Evolutionary conservation across 805 yeast genomes (phyloP), one percentile per base, ranked within the genome.

Genomic region (Kodamaea laetipori): DNA sequence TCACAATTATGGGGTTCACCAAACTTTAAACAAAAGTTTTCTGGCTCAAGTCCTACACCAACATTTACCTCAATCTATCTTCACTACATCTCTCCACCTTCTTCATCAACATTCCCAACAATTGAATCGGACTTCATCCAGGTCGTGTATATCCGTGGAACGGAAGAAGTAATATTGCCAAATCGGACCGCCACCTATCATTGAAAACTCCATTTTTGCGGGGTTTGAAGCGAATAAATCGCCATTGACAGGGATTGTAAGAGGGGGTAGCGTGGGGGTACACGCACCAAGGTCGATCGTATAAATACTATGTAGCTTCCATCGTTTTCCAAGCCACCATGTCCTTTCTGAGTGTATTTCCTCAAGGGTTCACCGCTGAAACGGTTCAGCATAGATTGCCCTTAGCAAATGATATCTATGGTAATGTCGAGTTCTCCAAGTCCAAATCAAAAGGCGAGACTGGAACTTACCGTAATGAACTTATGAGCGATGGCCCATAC

Each of bases 331-430:
- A 28, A 10, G 34, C 9, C 18, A 30, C 34, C 18, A 40, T 40
- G 43, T 12, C 24, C 11, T 26, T 13, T 24, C 31, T 13, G 10
- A 17, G 40, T 15, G 33, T 41, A 11, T 41, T 28, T 24, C 45
- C 45, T 2, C 15, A 11, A 13, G 30, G 40, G 7, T 41, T 25
- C 35, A 31, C 28, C 26, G 32, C 18, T 12, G 26, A 41, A 11
- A 37, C 30, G 9, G 25, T 41, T 17, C 40, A 41, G 18, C 39
- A 41, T 37, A 23, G 18, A 13, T 23, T 41, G 16, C 45, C 38
- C 7, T 21, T 36, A 13, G 36, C 18, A 5, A 28, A 26, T 16
- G 35, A 28, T 12, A 10, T 41, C 31, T 37, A 25, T 15, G 18
- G 23, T 18, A 36, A 41, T 12, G 17, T 6, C 15, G 32, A 27